Evolutionary conservation across 805 yeast genomes (phyloP), one percentile per base, ranked within the genome.

Genomic region (Yarrowia divulgata): DNA sequence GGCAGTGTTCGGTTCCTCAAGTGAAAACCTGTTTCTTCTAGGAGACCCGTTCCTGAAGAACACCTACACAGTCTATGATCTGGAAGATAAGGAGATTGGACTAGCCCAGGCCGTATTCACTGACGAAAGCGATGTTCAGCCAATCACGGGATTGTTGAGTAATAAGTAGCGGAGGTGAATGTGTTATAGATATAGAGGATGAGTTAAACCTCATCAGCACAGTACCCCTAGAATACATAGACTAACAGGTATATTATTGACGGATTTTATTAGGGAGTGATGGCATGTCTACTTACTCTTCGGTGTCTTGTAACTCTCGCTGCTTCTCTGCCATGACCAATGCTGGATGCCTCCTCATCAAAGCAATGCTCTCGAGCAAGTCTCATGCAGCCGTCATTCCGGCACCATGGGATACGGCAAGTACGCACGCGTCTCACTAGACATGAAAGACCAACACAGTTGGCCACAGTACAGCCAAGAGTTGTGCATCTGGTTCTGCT

Each of bases 321-420:
- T 18, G n/a, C 35, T n/a, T 32, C 57, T 35, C 42, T n/a, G 0
- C 55, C 55, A 10, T 35, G 39, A 19, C 39, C 45, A 37, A 39
- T 14, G 23, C 32, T 39, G n/a, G 57, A 35, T 18, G 19, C 60
- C 35, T 54, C 60, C 45, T 54, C 60, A 5, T 54, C 60, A 14
- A 54, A 54, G 23, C 45, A 54, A 12, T 57, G 63, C 37, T 57
- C 63, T 40, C 63, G 18, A 3, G 48, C 63, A n/a, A 57, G 37
- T 7, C 63, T 23, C 63, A 40, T n/a, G 12, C 63, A 57, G 13
- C 63, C 39, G 7, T 57, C 63, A 13, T 57, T 57, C 3, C 63
- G 35, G n/a, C 63, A 57, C 63, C 63, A 57, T 14, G 63, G 63
- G 19, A 57, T 57, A 1, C 63, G 37, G n/a, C 60, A 54, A 8